Base-by-base conservation (phyloP, 352 stramenopile species). In the Phytophthora sp. region DNA sequence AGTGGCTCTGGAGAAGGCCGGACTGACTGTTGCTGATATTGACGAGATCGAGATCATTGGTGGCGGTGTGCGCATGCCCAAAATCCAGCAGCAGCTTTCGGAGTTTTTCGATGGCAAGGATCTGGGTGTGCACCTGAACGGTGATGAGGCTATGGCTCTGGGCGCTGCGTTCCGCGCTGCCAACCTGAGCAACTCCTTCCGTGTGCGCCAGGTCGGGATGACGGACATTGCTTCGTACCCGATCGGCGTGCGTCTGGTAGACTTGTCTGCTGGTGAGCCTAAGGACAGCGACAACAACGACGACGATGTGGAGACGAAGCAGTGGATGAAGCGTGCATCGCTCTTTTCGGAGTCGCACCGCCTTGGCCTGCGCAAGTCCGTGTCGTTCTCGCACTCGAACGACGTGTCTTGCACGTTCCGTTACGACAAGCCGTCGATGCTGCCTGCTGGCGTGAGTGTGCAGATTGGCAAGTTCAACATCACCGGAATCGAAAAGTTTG, bases 101-200 rank as follows among this genome's bases (percentile, higher is more conserved):
- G 72, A 83, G 17, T 91, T 87, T 44, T 89, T 95, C 30, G 53
- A 72, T 8, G 79, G 82, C 30, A 89, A 91, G 58, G 92, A 98
- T 63, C 81, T 99, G 20, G 92, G 96, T 23, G 91, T 97, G 54
- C 97, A 99, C 79, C 84, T 99, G 42, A 99, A 99, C 77, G 97
- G 96, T 44, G 97, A 99, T 73, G 97, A 99, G 77, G 95, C 94
- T 38, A 98, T 99, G 91, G 97, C 96, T 6, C 74, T 99, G 1
- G 97, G 97, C 42, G 91, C 95, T 11, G 94, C 96, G 6, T 99
- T 99, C 80, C 88, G 95, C 50, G 97, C 92, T 31, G 97, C 97
- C 6, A 99, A 99, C 77, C 76, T 99, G 49, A 97, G 82, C 43
- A 99, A 95, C 39, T 89, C 94, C 39, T 99, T 99, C 87, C 88